Conservation (phyloP, 441 rosid genomes). For the Kokia cookei region DNA sequence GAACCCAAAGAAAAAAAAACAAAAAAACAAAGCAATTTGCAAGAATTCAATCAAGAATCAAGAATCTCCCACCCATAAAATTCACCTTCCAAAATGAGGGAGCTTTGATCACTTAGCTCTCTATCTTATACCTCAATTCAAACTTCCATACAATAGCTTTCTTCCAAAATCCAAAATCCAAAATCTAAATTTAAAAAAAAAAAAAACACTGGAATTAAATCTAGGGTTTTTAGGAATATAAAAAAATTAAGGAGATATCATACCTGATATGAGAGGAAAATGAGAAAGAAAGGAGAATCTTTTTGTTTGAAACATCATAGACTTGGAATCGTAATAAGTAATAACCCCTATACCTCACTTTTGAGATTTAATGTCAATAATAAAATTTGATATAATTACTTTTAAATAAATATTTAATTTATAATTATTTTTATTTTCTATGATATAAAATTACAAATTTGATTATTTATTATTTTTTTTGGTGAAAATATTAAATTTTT, state of each 20-base stretch:
- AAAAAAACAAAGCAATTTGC: slow-evolving; percentile 8
- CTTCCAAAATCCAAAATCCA: slow-evolving; percentile 6
- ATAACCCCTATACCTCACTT: too few species aligned
- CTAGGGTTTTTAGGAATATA: slow-evolving; percentile 24
- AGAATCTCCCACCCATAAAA: slow-evolving; percentile 11
- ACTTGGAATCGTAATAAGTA: not conserved
- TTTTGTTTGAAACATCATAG: slow-evolving; percentile 7
- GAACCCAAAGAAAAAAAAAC: slow-evolving; percentile 26
- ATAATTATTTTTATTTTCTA: too few species aligned
- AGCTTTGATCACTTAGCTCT: not conserved
- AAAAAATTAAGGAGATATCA: slow-evolving; percentile 3
- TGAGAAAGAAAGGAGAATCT: not conserved
- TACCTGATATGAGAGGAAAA: slow-evolving; percentile 21
- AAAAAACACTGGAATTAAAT: not conserved
- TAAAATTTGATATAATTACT: too few species aligned
- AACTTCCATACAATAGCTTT: slow-evolving; percentile 9
- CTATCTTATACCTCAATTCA: slow-evolving; percentile 15
- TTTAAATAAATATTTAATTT: too few species aligned
- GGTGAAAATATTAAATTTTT: too few species aligned
- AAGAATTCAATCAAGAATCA: slow-evolving; percentile 17
- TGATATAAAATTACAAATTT: too few species aligned
- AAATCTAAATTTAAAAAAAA: not conserved
- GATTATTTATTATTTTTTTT: too few species aligned
- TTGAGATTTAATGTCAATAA: too few species aligned
- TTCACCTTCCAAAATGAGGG: slow-evolving; percentile 10